A percentile compares a stretch with the other conserved stretches of the same genome.
Evolutionary conservation across 2,329 filamentous ascomycete genomes (phyloP).

Genomic region (Pseudopyricularia cyperi): DNA sequence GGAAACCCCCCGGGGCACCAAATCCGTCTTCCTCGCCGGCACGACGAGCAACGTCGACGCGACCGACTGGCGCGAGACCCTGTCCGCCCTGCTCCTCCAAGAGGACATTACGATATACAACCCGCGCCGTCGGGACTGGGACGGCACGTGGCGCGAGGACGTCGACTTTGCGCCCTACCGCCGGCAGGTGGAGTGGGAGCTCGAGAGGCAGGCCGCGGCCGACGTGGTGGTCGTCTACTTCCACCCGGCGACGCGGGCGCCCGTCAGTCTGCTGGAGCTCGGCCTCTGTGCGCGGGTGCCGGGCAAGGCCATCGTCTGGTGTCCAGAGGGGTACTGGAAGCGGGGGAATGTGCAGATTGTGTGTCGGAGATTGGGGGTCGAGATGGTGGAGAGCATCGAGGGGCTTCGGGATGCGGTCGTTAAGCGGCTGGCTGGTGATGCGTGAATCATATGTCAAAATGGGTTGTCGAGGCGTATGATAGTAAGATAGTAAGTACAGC

Average conservation of each 20-base stretch:
- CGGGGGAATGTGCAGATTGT: conserved; percentile 48
- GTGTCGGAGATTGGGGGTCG: conserved; percentile 32
- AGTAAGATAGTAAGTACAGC: too few relatives aligned
- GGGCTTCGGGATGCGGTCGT: conserved; percentile 16
- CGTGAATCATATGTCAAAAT: too few relatives aligned
- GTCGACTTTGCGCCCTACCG: conserved; percentile 29
- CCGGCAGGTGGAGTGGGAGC: conserved; percentile 48
- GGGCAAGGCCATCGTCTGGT: conserved; percentile 38
- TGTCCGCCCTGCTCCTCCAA: conserved; percentile 22
- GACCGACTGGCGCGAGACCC: conserved; percentile 39
- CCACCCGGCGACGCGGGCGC: conserved; percentile 34
- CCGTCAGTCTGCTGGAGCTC: conserved; percentile 47
- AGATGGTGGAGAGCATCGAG: conserved; percentile 26
- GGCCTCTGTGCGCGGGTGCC: conserved; percentile 32
- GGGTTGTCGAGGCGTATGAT: too few relatives aligned
- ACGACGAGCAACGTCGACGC: conserved; percentile 28
- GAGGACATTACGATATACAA: conserved; percentile 38
- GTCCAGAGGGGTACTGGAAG: conserved; percentile 37
- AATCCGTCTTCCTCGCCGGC: conserved; percentile 44
- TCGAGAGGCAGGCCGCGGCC: conserved; percentile 38
- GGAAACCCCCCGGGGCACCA: conserved; percentile 4
- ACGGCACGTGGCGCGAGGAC: conserved; percentile 37
- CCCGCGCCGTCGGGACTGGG: conserved; percentile 43
- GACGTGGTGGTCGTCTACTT: conserved; percentile 46
- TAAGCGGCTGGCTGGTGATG: background rate